These are phyloP conservation scores for Passiflora organensis DNA, from an alignment of 345 rosid species.

Conservation along the genomic window DNA sequence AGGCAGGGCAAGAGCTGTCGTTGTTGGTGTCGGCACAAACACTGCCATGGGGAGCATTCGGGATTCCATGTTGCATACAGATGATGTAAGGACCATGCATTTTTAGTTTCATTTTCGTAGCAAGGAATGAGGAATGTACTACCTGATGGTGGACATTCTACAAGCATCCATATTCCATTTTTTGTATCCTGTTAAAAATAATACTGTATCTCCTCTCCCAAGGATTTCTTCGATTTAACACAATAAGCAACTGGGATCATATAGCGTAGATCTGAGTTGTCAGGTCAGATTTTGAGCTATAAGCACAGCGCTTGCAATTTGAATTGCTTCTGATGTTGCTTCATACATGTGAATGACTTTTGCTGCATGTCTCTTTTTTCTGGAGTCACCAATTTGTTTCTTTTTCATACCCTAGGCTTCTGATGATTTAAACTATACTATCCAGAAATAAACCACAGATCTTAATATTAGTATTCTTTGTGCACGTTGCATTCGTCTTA, in stretches of 20 bases:
- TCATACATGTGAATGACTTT: not conserved
- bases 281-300: not conserved
- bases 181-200: not conserved
- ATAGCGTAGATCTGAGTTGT: constrained; percentile 1
- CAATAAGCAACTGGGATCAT: not conserved
- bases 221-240: not conserved
- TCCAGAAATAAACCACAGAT: constrained; percentile 1
- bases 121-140: not conserved
- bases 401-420: too few species aligned
- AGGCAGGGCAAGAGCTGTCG: constrained; percentile 96
- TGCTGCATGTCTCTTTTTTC: not conserved
- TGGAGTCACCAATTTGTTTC: too few species aligned
- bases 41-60: constrained; percentile 99
- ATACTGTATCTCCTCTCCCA: not conserved
- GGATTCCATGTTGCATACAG: constrained; percentile 90
- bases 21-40: constrained; percentile 87
- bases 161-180: not conserved
- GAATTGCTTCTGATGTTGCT: not conserved
- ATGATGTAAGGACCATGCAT: constrained; percentile 55
- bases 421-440: not conserved
- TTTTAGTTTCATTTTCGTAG: constrained; percentile 4
- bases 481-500: not conserved
- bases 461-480: not conserved
- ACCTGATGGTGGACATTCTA: not conserved
- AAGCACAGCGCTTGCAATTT: not conserved